Conservation (phyloP, 345 rosid species). For the Combretum micranthum region DNA sequence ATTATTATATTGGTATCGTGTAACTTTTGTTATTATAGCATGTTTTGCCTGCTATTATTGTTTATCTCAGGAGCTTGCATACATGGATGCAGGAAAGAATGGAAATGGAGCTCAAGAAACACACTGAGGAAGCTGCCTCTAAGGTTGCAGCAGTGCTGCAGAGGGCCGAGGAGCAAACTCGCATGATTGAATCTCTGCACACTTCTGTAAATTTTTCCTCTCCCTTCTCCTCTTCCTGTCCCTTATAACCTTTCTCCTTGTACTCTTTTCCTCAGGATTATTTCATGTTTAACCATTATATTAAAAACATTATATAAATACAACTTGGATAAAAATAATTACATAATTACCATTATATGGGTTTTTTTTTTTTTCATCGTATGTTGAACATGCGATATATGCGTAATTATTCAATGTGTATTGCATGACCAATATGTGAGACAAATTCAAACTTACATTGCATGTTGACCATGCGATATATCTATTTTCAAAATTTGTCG, state of each 20-base stretch:
- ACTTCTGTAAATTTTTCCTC: slow-evolving; percentile 47
- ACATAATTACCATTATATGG: too few species aligned
- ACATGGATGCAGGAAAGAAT: slow-evolving; percentile 43
- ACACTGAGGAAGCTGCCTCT: slow-evolving; percentile 69
- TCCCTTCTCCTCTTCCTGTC: too few species aligned
- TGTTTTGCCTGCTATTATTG: not conserved
- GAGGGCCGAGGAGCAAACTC: slow-evolving; percentile 90
- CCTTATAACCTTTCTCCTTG: not conserved
- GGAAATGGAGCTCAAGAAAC: slow-evolving; percentile 62
- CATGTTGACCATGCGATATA: too few species aligned
- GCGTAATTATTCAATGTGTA: too few species aligned
- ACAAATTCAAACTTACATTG: too few species aligned
- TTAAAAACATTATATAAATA: too few species aligned
- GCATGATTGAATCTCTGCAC: slow-evolving; percentile 89
- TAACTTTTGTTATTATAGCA: not conserved
- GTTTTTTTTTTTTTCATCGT: too few species aligned
- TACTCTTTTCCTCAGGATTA: not conserved
- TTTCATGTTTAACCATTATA: too few species aligned
- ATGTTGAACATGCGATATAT: too few species aligned
- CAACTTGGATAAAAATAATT: too few species aligned
- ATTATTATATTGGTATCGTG: not conserved
- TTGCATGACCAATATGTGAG: too few species aligned
- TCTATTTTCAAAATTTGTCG: too few species aligned
- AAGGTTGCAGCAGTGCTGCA: slow-evolving; percentile 74
- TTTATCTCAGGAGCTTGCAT: not conserved